Conservation (phyloP, 768 basidiomycete species). For the Floccularia luteovirens region DNA sequence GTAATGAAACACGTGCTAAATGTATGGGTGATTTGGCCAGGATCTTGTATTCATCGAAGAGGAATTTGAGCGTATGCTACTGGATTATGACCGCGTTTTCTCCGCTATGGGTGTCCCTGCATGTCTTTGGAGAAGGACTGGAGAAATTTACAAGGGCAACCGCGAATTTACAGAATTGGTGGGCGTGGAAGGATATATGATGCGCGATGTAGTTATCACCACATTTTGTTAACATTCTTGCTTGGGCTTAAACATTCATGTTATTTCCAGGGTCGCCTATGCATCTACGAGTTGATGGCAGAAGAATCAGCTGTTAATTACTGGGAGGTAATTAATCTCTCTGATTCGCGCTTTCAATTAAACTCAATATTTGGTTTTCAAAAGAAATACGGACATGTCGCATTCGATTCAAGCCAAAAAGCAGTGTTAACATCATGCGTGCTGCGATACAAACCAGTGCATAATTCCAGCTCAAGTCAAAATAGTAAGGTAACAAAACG, state of each 20-base stretch:
- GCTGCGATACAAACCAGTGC: slow-evolving; percentile 66
- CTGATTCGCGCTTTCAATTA: not conserved
- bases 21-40: slow-evolving; percentile 21
- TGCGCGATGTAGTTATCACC: slow-evolving; percentile 62
- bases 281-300: slow-evolving; percentile 98
- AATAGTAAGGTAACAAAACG: slow-evolving; percentile 20
- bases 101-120: slow-evolving; percentile 96
- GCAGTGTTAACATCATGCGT: slow-evolving; percentile 91
- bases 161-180: slow-evolving; percentile 91
- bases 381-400: slow-evolving; percentile 95
- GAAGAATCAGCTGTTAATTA: slow-evolving; percentile 96
- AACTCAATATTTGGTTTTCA: slow-evolving; percentile 16
- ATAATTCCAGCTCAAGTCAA: too few relatives aligned
- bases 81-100: slow-evolving; percentile 94
- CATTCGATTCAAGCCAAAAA: slow-evolving; percentile 88
- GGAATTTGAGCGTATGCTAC: slow-evolving; percentile 88
- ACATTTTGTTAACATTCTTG: slow-evolving; percentile 1
- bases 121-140: slow-evolving; percentile 93
- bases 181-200: slow-evolving; percentile 78
- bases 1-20: slow-evolving; percentile 1
- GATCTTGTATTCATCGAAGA: slow-evolving; percentile 98
- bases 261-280: slow-evolving; percentile 66
- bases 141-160: slow-evolving; percentile 98
- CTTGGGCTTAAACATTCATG: slow-evolving; percentile 2
- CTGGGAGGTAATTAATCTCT: slow-evolving; percentile 65